Evolutionary conservation across 2,329 filamentous ascomycete genomes (phyloP), one percentile per base, ranked within the genome.

Genomic region (Macrophomina phaseolina): DNA sequence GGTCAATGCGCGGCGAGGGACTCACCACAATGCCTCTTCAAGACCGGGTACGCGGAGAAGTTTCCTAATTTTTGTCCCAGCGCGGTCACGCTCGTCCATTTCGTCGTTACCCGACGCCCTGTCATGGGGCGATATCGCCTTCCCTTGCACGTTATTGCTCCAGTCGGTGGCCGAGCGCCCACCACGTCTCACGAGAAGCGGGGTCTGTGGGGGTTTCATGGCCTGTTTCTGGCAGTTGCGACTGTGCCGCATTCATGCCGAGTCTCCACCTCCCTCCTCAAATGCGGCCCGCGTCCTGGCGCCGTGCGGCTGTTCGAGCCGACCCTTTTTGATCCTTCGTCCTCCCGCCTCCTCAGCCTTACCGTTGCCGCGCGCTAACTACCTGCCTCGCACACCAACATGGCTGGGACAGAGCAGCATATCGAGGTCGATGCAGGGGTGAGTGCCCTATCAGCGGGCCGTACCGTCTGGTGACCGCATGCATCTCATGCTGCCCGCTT

Each of bases 361-460:
- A 18, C 52, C 28, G 30, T 14, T 12, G 14, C 6, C 16, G 36
- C 40, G 23, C 32, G 42, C 42, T 45, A 36, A 30, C 28, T 18
- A 16, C 40, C 4, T 23, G 6, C 6, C 9, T 46, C 32, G 23
- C 42, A 36, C 23, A 48, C 28, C 56, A 46, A 32, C 28, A 61
- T 61, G 56, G n/a, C 28, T 34, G 12, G 32, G 3, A n/a, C 56
- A 12, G 56, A 61, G 40, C 56, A 61, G 56, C 56, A 61, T 3
- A 61, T 61, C 7, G 56, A 61, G 42, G 56, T 61, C n/a, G 56
- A 61, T 48, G 28, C 28, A 16, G 56, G 56, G 40, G 56, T 61
- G 36, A n/a, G 56, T 48, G 32, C 18, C n/a, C 4, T n/a, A 12
- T 38, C 36, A 38, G 7, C 36, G 36, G 36, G 23, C 23, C 23